Conservation (phyloP, 2,329 filamentous ascomycete genomes). For the Dryadomyces quercivorus region DNA sequence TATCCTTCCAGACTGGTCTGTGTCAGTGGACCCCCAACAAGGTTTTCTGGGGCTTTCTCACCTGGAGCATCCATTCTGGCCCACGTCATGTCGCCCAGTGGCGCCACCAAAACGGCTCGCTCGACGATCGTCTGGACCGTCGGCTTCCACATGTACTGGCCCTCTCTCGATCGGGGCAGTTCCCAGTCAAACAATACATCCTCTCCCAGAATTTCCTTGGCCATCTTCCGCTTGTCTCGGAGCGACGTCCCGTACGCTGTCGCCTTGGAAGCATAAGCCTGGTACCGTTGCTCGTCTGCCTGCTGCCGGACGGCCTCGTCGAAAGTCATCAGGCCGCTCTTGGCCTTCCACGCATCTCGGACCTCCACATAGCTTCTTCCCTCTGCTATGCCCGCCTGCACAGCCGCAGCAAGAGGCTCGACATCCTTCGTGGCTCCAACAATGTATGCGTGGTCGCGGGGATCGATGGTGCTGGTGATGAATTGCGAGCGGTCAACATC, state of each 20-base stretch:
- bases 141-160: slow-evolving; percentile 10
- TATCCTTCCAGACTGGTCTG: slow-evolving; percentile 19
- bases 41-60: background rate
- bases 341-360: slow-evolving; percentile 7
- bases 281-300: background rate
- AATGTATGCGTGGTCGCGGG: slow-evolving; percentile 25
- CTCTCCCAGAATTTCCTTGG: background rate
- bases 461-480: slow-evolving; percentile 24
- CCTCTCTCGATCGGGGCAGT: slow-evolving; percentile 7
- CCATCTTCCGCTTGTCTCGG: background rate
- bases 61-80: slow-evolving; percentile 11
- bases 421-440: slow-evolving; percentile 23
- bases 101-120: slow-evolving; percentile 6
- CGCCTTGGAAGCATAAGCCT: background rate
- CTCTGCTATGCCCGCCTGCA: slow-evolving; percentile 14
- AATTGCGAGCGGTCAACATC: slow-evolving; percentile 25
- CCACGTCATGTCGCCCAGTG: slow-evolving; percentile 9
- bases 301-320: background rate
- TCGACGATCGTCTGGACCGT: slow-evolving; percentile 10
- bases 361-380: slow-evolving; percentile 16
- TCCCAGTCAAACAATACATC: slow-evolving; percentile 11
- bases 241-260: background rate
- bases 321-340: slow-evolving; percentile 6
- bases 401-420: slow-evolving; percentile 15
- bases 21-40: background rate